phyloP scores from a whole-genome alignment of 257 asterid species.

The Capsicum chinense region DNA sequence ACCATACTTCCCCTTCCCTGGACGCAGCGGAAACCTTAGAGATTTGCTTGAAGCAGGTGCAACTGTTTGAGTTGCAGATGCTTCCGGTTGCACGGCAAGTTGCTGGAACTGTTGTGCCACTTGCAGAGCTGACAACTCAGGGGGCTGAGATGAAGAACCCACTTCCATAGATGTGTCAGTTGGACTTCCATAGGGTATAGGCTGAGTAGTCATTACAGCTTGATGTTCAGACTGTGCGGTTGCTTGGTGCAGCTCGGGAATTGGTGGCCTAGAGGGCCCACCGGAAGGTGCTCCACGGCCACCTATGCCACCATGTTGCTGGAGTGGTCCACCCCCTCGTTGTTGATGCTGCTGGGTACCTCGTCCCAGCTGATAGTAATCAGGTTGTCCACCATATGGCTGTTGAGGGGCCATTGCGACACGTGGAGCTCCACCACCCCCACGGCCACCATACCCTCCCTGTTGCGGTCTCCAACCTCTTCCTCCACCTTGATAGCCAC shows the following conservation, averaged over 20 bases:
- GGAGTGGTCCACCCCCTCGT: conserved; percentile 61
- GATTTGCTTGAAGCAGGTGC: conserved; percentile 88
- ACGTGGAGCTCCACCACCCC: conserved; percentile 31
- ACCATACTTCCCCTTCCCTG: conserved; percentile 83
- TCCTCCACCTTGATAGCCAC: conserved; percentile 43
- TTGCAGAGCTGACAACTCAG: conserved; percentile 45
- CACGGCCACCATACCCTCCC: conserved; percentile 37
- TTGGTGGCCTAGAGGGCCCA: conserved; percentile 73
- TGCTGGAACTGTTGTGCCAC: conserved; percentile 52
- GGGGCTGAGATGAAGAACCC: conserved; percentile 58
- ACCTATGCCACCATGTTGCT: conserved; percentile 62
- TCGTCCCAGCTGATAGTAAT: conserved; percentile 49
- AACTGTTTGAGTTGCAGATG: conserved; percentile 50
- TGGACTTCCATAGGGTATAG: conserved; percentile 47
- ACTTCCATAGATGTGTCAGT: conserved; percentile 51
- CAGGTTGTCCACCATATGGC: conserved; percentile 41
- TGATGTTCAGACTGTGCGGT: conserved; percentile 56
- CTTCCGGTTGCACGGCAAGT: conserved; percentile 55
- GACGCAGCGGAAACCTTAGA: conserved; percentile 81
- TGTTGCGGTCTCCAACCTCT: conserved; percentile 56
- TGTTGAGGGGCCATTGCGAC: conserved; percentile 33
- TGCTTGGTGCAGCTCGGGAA: conserved; percentile 99
- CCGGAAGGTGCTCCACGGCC: conserved; percentile 69
- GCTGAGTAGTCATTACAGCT: conserved; percentile 52
- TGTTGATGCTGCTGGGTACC: conserved; percentile 55